These are phyloP conservation scores for Chrysochromulina tobinii DNA, from an alignment of 78 protist genomes.

Conservation along the genomic window DNA sequence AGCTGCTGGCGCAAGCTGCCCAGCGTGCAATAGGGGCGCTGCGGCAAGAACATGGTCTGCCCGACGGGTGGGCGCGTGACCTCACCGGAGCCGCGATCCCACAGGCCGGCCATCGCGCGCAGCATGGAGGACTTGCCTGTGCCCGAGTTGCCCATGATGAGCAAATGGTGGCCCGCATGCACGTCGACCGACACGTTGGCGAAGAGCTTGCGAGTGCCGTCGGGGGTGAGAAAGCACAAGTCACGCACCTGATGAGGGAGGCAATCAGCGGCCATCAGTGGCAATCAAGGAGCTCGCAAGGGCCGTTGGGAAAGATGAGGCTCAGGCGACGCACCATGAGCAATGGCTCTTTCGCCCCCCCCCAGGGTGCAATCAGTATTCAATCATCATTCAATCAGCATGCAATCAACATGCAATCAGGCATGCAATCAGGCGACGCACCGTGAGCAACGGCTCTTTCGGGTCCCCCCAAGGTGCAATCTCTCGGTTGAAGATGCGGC, in stretches of 20 bases:
- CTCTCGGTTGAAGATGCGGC: too few relatives aligned
- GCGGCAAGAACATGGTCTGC: slow-evolving; percentile 49
- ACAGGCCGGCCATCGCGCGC: slow-evolving; percentile 63
- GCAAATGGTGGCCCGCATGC: neutral
- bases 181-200: neutral
- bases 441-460: too few relatives aligned
- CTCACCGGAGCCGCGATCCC: slow-evolving; percentile 37
- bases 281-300: too few relatives aligned
- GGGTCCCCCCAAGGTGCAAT: too few relatives aligned
- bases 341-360: too few relatives aligned
- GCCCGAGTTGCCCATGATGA: slow-evolving; percentile 40
- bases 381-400: too few relatives aligned
- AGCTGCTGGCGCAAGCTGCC: slow-evolving; percentile 64
- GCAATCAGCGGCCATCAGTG: too few relatives aligned
- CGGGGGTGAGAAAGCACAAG: slow-evolving; percentile 14
- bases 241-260: neutral
- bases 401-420: too few relatives aligned
- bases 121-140: slow-evolving; percentile 55
- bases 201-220: neutral
- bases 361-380: too few relatives aligned
- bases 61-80: neutral
- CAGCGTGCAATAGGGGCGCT: slow-evolving; percentile 59
- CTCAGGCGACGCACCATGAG: too few relatives aligned
- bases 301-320: too few relatives aligned
- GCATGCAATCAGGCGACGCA: too few relatives aligned